Percentiles rank a stretch among this genome's conserved stretches.
Evolutionary conservation across 2,329 filamentous ascomycete genomes (phyloP).

Genomic region (Aureobasidium mangrovei): DNA sequence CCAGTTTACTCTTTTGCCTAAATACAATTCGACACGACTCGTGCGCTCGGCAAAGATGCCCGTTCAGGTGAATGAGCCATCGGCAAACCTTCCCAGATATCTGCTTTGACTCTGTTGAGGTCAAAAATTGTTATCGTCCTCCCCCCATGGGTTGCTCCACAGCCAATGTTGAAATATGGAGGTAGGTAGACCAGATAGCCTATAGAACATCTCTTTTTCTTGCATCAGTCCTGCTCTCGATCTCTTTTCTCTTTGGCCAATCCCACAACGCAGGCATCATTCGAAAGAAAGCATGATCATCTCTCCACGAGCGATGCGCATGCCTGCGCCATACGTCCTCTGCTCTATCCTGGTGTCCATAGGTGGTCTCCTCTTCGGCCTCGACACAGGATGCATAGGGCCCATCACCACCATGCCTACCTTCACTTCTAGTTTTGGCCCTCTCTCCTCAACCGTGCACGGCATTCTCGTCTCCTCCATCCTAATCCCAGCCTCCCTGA

Average conservation of each 20-base stretch:
- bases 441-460: constrained; percentile 40
- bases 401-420: constrained; percentile 46
- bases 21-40: not conserved
- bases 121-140: constrained; percentile 1
- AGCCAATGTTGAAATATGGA: not conserved
- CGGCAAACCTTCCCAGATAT: not conserved
- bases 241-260: no score
- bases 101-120: constrained; percentile 5
- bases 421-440: constrained; percentile 42
- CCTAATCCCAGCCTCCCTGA: constrained; percentile 47
- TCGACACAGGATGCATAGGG: constrained; percentile 45
- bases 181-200: not conserved
- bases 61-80: not conserved
- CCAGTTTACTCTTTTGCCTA: not conserved
- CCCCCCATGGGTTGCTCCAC: not conserved
- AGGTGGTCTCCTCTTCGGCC: constrained; percentile 7
- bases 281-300: no score
- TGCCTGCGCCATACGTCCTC: not conserved
- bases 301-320: not conserved
- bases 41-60: not conserved
- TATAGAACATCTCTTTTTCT: no score
- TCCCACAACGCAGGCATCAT: no score
- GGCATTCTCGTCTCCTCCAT: constrained; percentile 49
- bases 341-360: not conserved
- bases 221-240: no score